phyloP scores from a whole-genome alignment of 768 basidiomycete genomes.

The Pulveroboletus sp. region DNA sequence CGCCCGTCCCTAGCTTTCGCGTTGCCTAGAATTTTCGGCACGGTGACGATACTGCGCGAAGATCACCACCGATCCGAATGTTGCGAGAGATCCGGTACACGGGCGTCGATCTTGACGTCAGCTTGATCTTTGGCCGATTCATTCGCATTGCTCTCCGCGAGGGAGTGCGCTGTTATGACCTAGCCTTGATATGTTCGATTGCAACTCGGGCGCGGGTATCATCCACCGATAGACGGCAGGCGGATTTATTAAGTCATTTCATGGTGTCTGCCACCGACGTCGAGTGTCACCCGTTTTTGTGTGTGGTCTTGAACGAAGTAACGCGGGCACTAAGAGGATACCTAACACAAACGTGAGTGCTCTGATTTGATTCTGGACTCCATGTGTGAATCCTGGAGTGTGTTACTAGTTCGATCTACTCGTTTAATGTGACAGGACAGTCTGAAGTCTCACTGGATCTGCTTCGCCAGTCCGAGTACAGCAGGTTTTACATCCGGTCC shows the following conservation, averaged over 20 bases:
- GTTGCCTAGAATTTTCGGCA: slow-evolving; percentile 5
- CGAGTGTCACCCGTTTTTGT: slow-evolving; percentile 8
- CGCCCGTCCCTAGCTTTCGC: slow-evolving; percentile 11
- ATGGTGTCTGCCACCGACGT: slow-evolving; percentile 10
- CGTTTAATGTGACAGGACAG: slow-evolving; percentile 1
- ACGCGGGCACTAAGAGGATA: neutral
- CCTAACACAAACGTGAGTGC: slow-evolving; percentile 4
- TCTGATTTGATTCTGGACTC: neutral
- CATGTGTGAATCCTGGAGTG: neutral
- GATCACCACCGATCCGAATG: neutral
- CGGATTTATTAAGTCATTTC: neutral
- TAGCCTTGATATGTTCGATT: neutral
- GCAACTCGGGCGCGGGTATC: neutral
- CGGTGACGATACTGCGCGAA: neutral
- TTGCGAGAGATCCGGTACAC: slow-evolving; percentile 11
- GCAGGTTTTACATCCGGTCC: neutral
- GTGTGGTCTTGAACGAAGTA: slow-evolving; percentile 2
- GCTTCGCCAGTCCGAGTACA: slow-evolving; percentile 11
- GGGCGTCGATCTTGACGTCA: neutral
- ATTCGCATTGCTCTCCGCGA: slow-evolving; percentile 12
- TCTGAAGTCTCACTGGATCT: slow-evolving; percentile 8
- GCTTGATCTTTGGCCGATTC: slow-evolving; percentile 16
- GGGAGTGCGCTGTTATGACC: slow-evolving; percentile 16
- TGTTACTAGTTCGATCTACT: neutral
- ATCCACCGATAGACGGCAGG: neutral